Evolutionary conservation across 768 basidiomycete species (phyloP).

Genomic region (Baorangia bicolor): DNA sequence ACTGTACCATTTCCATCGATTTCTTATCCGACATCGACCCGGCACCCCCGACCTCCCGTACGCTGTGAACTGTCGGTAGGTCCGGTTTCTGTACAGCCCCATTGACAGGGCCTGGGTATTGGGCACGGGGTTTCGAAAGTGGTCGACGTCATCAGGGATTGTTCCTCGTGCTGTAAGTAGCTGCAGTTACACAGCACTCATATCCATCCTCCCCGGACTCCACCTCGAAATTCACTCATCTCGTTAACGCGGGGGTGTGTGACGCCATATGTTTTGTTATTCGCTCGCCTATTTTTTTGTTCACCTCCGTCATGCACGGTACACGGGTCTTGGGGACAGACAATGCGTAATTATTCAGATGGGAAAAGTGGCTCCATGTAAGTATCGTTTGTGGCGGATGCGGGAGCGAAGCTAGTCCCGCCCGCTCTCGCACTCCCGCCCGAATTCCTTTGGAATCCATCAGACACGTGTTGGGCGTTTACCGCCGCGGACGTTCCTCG

Average conservation of each 20-base stretch:
- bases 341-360: background rate
- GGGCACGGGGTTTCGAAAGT: conserved; percentile 1
- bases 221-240: conserved; percentile 4
- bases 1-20: conserved; percentile 1
- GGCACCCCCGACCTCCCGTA: background rate
- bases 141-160: conserved; percentile 23
- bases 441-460: background rate
- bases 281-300: background rate
- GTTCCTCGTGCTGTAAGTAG: background rate
- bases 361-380: background rate
- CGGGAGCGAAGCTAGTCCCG: conserved; percentile 3
- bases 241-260: conserved; percentile 5
- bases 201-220: conserved; percentile 6
- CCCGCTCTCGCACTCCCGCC: background rate
- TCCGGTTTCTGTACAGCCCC: conserved; percentile 2
- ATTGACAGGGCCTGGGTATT: too few species aligned
- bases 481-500: conserved; percentile 17
- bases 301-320: conserved; percentile 4
- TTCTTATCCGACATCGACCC: conserved; percentile 13
- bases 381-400: conserved; percentile 15
- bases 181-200: background rate
- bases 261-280: conserved; percentile 7
- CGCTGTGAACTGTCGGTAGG: background rate
- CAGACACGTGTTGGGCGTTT: background rate
- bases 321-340: conserved; percentile 3